These are phyloP conservation scores for Aspergillus spinulosporus DNA, from an alignment of 2,329 filamentous ascomycete genomes.

Conservation along the genomic window DNA sequence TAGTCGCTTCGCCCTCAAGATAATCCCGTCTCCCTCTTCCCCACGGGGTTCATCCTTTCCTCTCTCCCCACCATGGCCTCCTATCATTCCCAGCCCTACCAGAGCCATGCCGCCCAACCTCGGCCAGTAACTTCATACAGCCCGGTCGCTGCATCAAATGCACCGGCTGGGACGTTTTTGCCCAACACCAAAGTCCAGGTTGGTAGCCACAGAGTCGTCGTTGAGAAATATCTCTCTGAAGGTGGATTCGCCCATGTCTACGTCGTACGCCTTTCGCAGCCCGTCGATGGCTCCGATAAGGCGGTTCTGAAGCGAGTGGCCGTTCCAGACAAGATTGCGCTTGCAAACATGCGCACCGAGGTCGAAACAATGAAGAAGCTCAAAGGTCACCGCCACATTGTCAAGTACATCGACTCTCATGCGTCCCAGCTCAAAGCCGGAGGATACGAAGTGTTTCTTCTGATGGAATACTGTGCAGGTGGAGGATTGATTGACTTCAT, in stretches of 20 bases:
- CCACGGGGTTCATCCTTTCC: constrained; percentile 27
- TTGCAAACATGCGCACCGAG: constrained; percentile 95
- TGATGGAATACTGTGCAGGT: constrained; percentile 97
- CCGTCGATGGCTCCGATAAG: constrained; percentile 73
- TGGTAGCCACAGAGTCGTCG: constrained; percentile 85
- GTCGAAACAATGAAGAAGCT: constrained; percentile 99
- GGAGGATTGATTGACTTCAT: constrained; percentile 98
- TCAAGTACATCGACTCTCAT: constrained; percentile 98
- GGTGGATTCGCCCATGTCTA: constrained; percentile 98
- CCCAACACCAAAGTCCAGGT: constrained; percentile 97
- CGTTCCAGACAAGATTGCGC: constrained; percentile 89
- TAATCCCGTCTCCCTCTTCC: constrained; percentile 19
- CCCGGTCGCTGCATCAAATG: constrained; percentile 37
- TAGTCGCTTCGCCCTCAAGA: constrained; percentile 19
- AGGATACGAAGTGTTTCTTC: constrained; percentile 94
- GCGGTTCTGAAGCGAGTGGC: constrained; percentile 93
- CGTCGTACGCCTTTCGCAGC: constrained; percentile 79
- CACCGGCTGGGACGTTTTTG: constrained; percentile 79
- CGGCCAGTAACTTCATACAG: constrained; percentile 36
- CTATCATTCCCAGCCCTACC: constrained; percentile 32
- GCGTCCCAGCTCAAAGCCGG: constrained; percentile 89
- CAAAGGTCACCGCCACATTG: constrained; percentile 93
- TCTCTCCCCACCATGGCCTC: constrained; percentile 35
- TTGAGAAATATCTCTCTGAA: constrained; percentile 97
- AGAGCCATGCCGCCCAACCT: constrained; percentile 32